A percentile compares a stretch with the other conserved stretches of the same genome.
Conservation (phyloP, 768 basidiomycete species). For the Pleurotus giganteus region DNA sequence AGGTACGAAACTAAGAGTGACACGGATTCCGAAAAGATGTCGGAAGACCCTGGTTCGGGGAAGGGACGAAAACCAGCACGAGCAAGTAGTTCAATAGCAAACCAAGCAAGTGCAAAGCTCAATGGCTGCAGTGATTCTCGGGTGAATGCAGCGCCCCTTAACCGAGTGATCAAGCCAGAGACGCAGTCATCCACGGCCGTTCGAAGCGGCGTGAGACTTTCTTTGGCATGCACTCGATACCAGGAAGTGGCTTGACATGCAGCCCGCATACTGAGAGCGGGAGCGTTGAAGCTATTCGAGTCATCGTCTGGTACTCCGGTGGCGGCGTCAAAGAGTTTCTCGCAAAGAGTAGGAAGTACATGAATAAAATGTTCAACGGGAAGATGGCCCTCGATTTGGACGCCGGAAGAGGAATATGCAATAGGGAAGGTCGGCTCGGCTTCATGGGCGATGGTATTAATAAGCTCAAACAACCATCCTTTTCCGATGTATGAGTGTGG, state of each 20-base stretch:
- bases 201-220: slow-evolving; percentile 28
- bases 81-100: slow-evolving; percentile 53
- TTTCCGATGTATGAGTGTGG: slow-evolving; percentile 53
- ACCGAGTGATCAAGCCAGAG: slow-evolving; percentile 31
- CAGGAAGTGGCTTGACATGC: slow-evolving; percentile 47
- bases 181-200: slow-evolving; percentile 34
- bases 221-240: slow-evolving; percentile 30
- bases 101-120: slow-evolving; percentile 56
- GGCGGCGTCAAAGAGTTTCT: slow-evolving; percentile 38
- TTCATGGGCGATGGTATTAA: slow-evolving; percentile 32
- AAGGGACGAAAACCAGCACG: slow-evolving; percentile 26
- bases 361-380: slow-evolving; percentile 40
- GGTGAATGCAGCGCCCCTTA: slow-evolving; percentile 34
- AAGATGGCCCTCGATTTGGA: slow-evolving; percentile 43
- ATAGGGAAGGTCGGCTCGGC: slow-evolving; percentile 26
- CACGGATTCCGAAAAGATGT: slow-evolving; percentile 27
- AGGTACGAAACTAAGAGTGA: slow-evolving; percentile 48
- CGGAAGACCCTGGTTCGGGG: slow-evolving; percentile 17
- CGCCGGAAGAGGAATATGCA: slow-evolving; percentile 32
- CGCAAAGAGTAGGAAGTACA: slow-evolving; percentile 44
- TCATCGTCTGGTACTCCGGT: slow-evolving; percentile 33
- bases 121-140: slow-evolving; percentile 33
- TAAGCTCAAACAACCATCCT: slow-evolving; percentile 59
- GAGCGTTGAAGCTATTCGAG: slow-evolving; percentile 30
- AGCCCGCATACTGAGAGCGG: slow-evolving; percentile 36